Percentiles rank a stretch among this genome's conserved stretches.
Conservation (phyloP, 2,329 filamentous ascomycete species). For the Plectosphaerella sp. region DNA sequence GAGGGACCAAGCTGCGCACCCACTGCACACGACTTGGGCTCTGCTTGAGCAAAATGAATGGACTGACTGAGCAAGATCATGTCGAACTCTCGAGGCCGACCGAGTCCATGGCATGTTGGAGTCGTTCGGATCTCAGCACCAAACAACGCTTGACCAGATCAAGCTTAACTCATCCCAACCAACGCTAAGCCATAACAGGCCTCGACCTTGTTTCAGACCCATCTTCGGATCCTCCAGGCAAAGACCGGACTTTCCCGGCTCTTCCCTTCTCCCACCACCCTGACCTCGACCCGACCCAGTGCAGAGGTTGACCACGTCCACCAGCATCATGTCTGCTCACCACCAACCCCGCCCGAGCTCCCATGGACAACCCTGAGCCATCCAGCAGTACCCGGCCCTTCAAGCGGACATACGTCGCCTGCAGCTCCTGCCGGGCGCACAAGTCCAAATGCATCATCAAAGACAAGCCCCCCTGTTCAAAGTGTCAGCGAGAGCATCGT, state of each 20-base stretch:
- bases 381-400: conserved; percentile 3
- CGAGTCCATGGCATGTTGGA: too few species aligned
- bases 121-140: too few species aligned
- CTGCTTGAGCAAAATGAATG: too few species aligned
- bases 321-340: not conserved
- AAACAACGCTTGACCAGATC: too few species aligned
- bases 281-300: not conserved
- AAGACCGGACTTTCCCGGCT: not conserved
- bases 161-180: too few species aligned
- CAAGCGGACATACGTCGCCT: conserved; percentile 9
- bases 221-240: not conserved
- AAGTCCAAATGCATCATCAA: conserved; percentile 8
- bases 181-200: too few species aligned
- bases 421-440: conserved; percentile 9
- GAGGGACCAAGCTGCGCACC: too few species aligned
- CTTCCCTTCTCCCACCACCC: not conserved
- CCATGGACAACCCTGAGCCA: not conserved
- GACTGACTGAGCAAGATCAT: too few species aligned
- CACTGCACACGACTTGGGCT: too few species aligned
- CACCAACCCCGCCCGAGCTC: too few species aligned
- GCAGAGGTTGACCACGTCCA: not conserved
- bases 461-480: conserved; percentile 9
- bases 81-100: too few species aligned
- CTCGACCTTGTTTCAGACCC: too few species aligned
- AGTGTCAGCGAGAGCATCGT: conserved; percentile 9